Evolutionary conservation across 2,329 filamentous ascomycete genomes (phyloP), one percentile per base, ranked within the genome.

Genomic region (Stylonectria norvegica): DNA sequence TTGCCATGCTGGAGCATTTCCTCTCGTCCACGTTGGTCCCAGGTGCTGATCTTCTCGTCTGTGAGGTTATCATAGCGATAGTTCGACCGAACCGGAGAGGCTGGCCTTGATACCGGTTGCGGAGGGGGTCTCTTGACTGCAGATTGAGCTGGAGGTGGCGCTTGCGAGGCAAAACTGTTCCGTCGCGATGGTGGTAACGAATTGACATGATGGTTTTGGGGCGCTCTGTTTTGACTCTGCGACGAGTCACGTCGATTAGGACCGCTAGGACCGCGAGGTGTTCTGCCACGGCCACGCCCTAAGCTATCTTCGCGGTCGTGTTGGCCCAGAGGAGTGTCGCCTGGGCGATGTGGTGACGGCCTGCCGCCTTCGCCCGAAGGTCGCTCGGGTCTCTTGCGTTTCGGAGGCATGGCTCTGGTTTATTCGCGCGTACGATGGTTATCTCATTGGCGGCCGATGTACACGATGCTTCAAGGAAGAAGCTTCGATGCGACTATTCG

Each of bases 21-120:
- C 46, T 83, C 73, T 40, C 81, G 83, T 20, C 86, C 87, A 32
- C 68, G 72, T 22, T 75, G 71, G 27, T 72, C 66, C 93, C 93
- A 97, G 20, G 70, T 66, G 20, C 72, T 68, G 36, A 93, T 63
- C 39, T 77, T 74, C 16, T 82, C 76, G 47, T 88, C 80, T 4
- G 86, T 93, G 33, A 96, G 64, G 55, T 85, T 81, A 42, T 84
- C 78, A 64, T 93, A 96, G 52, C 76, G 78, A 63, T 86, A 93
- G 35, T 66, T 70, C 20, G 70, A 66, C 34, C 57, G 57, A 23
- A 64, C 51, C 6, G 69, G 62, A 20, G 63, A 57, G 29, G 51
- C 59, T 34, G 57, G 58, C 27, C 53, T 63, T 47, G 37, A 34
- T 18, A 41, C 23, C 10, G 49, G 38, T n/a, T 53, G 58, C 14